These are phyloP conservation scores for Schwanniomyces occidentalis DNA, from an alignment of 805 yeast species.

Conservation along the genomic window DNA sequence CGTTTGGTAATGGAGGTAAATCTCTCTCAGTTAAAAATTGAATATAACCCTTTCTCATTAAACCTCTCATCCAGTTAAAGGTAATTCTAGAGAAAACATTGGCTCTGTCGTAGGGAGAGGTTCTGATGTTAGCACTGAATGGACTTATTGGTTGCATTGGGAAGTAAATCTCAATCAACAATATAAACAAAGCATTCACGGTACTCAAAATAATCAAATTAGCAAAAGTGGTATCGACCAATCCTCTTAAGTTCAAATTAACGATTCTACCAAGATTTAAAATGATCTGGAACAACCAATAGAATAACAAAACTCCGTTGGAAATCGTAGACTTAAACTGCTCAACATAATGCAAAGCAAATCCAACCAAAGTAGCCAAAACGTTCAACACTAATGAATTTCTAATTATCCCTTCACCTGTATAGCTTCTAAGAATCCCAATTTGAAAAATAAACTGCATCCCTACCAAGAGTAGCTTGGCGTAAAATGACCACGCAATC, in stretches of 20 bases:
- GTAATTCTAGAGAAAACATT: conserved; percentile 76
- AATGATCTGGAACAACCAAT: conserved; percentile 65
- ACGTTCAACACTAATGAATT: conserved; percentile 28
- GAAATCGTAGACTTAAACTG: conserved; percentile 66
- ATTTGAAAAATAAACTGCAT: conserved; percentile 41
- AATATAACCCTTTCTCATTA: conserved; percentile 76
- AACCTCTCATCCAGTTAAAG: conserved; percentile 87
- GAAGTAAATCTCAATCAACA: conserved; percentile 43
- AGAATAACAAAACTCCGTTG: conserved; percentile 65
- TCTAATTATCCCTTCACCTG: conserved; percentile 23
- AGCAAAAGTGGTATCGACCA: conserved; percentile 17
- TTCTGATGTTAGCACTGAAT: conserved; percentile 16
- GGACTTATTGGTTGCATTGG: conserved; percentile 33
- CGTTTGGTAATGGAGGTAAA: conserved; percentile 75
- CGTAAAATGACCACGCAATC: conserved; percentile 38
- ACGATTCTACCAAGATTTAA: conserved; percentile 47
- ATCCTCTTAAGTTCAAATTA: conserved; percentile 40
- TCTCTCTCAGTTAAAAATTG: conserved; percentile 59
- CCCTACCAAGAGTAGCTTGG: conserved; percentile 40
- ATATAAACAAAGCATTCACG: conserved; percentile 41
- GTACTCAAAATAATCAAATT: conserved; percentile 30
- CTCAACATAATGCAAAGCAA: conserved; percentile 67
- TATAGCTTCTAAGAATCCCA: conserved; percentile 14
- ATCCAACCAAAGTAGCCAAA: conserved; percentile 50
- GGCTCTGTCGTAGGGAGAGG: conserved; percentile 53